A percentile compares a stretch with the other conserved stretches of the same genome.
Evolutionary conservation across 768 basidiomycete species (phyloP).

Genomic region (Leccinum uliginosum): DNA sequence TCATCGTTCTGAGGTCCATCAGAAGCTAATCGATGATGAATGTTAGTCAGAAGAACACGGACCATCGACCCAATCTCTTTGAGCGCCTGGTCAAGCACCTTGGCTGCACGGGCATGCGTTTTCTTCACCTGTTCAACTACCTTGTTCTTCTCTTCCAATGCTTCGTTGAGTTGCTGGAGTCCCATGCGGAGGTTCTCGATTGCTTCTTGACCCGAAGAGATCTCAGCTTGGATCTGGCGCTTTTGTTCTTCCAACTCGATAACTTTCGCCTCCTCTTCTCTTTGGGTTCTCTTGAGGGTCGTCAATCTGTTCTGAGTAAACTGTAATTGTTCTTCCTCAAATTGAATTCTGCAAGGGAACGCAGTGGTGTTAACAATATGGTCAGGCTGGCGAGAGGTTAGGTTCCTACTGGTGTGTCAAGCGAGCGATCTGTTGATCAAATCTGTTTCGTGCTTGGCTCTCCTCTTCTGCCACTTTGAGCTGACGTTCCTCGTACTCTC

Average conservation of each 20-base stretch:
- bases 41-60: conserved; percentile 26
- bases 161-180: conserved; percentile 55
- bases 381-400: not conserved
- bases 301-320: conserved; percentile 58
- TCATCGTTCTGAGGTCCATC: conserved; percentile 63
- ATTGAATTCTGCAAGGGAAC: conserved; percentile 54
- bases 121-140: conserved; percentile 74
- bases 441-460: conserved; percentile 76
- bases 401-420: conserved; percentile 73
- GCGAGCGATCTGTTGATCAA: conserved; percentile 81
- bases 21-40: conserved; percentile 10
- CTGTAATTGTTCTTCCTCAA: conserved; percentile 74
- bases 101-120: conserved; percentile 62
- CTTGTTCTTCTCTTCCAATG: conserved; percentile 69
- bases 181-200: conserved; percentile 58
- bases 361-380: conserved; percentile 3
- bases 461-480: conserved; percentile 86
- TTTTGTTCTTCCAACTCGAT: conserved; percentile 53
- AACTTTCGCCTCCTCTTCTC: conserved; percentile 52
- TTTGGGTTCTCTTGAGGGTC: conserved; percentile 48
- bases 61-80: conserved; percentile 88
- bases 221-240: conserved; percentile 50
- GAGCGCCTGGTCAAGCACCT: conserved; percentile 76
- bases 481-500: conserved; percentile 92
- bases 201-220: conserved; percentile 51